Base-by-base conservation (phyloP, 2,329 filamentous ascomycete genomes). In the Bipolaris gigantea region DNA sequence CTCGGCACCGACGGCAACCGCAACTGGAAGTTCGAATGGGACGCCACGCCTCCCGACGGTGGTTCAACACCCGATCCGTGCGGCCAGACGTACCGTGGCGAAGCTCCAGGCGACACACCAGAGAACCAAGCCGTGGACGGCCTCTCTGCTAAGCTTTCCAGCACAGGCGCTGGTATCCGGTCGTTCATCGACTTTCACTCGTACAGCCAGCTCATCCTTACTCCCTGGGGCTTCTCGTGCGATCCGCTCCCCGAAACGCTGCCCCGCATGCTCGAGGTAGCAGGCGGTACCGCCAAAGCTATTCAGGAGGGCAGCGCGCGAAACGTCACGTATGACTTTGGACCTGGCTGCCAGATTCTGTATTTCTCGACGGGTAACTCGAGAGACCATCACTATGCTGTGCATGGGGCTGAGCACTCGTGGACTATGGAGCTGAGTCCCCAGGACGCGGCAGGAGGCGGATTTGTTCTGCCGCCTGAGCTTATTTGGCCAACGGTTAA, bases 111-210 rank as follows among this genome's bases (percentile, higher is more conserved):
- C 38, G 68, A 72, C 42, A 65, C 70, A 1, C 70, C 70, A 1
- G 70, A 72, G 50, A 72, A 67, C 23, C 48, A 63, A 35, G 70
- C 62, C 4, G 72, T 87, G 5, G 75, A 77, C 8, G 67, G 71
- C 2, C 77, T 80, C 36, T 73, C 81, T 10, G 71, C 73, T 8
- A 66, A 69, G 15, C 65, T 85, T 13, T 40, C 61, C 1, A 67
- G 72, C 1, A 64, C 64, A 8, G 62, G 61, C 2, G 73, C 78
- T 47, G 81, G 82, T 0, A 76, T 87, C 36, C 81, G 83, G 62
- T 77, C 86, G 0, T 88, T 81, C 66, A 81, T 88, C 49, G 85
- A 88, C 71, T 85, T 81, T 70, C 85, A 88, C 73, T 80, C 81
- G 0, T 88, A 85, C 67, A 80, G 79, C 21, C 85, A 88, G 65